Evolutionary conservation across 495 filamentous ascomycete species (phyloP), one percentile per base, ranked within the genome.

Genomic region (Articulospora tetracladia): DNA sequence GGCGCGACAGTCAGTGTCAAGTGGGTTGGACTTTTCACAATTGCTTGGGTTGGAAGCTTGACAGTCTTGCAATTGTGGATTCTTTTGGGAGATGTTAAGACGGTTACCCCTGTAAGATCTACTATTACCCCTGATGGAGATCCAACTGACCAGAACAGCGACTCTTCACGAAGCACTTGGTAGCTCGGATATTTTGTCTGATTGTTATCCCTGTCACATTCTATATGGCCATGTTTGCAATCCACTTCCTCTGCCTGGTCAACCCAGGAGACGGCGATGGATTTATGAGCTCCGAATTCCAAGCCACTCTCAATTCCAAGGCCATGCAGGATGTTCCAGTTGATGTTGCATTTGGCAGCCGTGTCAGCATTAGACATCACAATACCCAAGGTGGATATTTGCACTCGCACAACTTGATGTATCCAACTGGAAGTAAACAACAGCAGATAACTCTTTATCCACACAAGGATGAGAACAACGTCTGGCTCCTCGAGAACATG

Each of bases 201-300:
- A 96, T 98, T 61, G 78, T 95, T 57, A 91, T 98, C 63, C 94
- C 94, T 11, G 57, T 92, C 6, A 83, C 82, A 24, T 96, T 98
- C 76, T 98, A 98, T 76, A 85, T 96, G 77, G 86, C 82, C 62
- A 94, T 98, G 86, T 98, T 98, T 68, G 92, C 81, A 15, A 92
- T 98, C 65, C 94, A 98, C 76, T 98, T 98, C 76, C 63, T 90
- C 60, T 95, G 91, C 77, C 81, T 98, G 26, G 83, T 85, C 27
- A 98, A 98, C 71, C 95, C 94, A 8, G 94, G 94, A 52, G 94
- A 98, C 23, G 94, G 94, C 47, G 94, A 98, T 72, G 94, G 94
- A 55, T 98, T 98, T 80, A 98, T 98, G 94, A 96, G 91, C 62
- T 96, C 93, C 30, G 95, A 98, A 72, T 98, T 98, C 77, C 95